Conservation (phyloP, 768 basidiomycete species). For the Pulveroboletus sp. region DNA sequence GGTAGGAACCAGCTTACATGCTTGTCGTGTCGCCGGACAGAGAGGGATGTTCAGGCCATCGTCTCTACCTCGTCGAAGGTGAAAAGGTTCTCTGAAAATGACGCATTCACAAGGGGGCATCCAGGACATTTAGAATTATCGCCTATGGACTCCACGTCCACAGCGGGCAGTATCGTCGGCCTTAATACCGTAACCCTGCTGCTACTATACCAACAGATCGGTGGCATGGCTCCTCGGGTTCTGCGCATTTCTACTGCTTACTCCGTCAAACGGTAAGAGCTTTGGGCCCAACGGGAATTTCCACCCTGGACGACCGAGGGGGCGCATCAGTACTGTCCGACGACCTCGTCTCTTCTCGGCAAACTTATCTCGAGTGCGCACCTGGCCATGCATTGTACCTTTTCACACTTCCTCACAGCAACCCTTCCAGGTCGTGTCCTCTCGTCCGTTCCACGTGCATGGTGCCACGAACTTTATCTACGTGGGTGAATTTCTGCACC, state of each 20-base stretch:
- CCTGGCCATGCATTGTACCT: not conserved
- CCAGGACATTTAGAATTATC: too few species aligned
- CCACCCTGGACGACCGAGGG: not conserved
- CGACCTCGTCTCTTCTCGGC: not conserved
- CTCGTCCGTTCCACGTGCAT: not conserved
- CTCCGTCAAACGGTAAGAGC: not conserved
- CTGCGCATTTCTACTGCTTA: not conserved
- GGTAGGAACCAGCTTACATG: too few species aligned
- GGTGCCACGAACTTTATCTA: too few species aligned
- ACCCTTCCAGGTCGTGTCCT: not conserved
- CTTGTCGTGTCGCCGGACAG: too few species aligned
- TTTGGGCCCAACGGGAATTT: not conserved
- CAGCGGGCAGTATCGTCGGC: too few species aligned
- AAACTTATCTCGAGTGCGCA: not conserved
- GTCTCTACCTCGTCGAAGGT: too few species aligned
- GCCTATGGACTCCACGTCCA: too few species aligned
- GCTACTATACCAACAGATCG: too few species aligned
- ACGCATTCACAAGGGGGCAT: too few species aligned
- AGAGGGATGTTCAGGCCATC: too few species aligned
- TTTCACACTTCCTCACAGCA: not conserved
- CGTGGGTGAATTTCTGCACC: not conserved
- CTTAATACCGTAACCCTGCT: too few species aligned
- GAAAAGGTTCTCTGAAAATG: too few species aligned
- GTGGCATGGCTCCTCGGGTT: not conserved
- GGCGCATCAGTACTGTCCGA: not conserved